Base-by-base conservation (phyloP, 805 yeast species). In the Pichia kluyveri region DNA sequence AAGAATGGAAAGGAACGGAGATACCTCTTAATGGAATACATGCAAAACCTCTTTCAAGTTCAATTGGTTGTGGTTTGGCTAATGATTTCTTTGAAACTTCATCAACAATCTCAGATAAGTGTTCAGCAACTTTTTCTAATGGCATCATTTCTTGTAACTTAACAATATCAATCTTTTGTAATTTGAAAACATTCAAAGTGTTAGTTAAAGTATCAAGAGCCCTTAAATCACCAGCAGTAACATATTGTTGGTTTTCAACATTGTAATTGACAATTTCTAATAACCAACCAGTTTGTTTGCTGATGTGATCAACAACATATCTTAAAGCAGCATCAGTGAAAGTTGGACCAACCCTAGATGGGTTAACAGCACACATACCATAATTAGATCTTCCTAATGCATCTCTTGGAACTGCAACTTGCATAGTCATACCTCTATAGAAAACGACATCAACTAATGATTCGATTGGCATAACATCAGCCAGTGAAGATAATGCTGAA, bases 371-470 rank as follows among this genome's bases (percentile, higher is more conserved):
- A 74, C 88, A 80, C 99, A 93, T 93, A 76, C 98, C 98, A 64
- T 93, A 93, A 76, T 93, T 93, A 51, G 99, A 93, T 72, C 98
- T 85, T 44, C 99, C 99, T 45, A 70, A 66, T 48, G 82, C 79
- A 70, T 93, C 99, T 74, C 99, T 85, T 66, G 98, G 98, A 56
- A 93, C 99, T 43, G 99, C 99, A 56, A 93, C 99, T 75, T 93
- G 99, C 99, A 93, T 93, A 44, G 99, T 95, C 98, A 93, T 93
- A 79, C 99, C 99, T 76, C 99, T 84, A 79, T 93, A 95, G 79
- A 93, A 93, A 47, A 91, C 98, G 68, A 91, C 95, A 68, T 91
- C 98, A 54, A 91, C 97, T 58, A 91, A 76, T 7, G 95, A 85
- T 73, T 93, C 99, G 60, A 93, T 89, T 43, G 98, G 96, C 98